Evolutionary conservation across 768 basidiomycete genomes (phyloP).

Genomic region (Lactarius deliciosus): DNA sequence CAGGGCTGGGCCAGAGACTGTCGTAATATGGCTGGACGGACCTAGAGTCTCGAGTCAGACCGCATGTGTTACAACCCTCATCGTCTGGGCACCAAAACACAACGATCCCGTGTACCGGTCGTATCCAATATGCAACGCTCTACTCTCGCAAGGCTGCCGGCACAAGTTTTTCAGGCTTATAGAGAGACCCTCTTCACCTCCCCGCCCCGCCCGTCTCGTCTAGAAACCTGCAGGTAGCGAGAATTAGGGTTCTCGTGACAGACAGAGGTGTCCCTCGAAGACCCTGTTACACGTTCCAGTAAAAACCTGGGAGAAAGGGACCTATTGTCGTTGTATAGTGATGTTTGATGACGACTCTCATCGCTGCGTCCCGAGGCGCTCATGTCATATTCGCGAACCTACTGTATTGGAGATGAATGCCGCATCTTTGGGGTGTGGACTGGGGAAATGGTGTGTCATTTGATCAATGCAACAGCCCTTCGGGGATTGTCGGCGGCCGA

Average conservation of each 20-base stretch:
- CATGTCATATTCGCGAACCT: not conserved
- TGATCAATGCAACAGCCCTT: not conserved
- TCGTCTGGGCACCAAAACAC: not conserved
- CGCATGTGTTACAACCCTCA: not conserved
- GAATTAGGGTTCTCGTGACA: not conserved
- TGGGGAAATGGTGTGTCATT: not conserved
- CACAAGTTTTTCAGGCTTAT: not conserved
- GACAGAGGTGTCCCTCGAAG: not conserved
- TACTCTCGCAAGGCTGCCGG: not conserved
- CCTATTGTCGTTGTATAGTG: not conserved
- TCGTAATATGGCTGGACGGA: not conserved
- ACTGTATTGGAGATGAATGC: not conserved
- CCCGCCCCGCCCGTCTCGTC: not conserved
- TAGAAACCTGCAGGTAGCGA: not conserved
- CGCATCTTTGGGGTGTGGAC: not conserved
- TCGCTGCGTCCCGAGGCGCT: no score
- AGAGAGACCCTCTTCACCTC: not conserved
- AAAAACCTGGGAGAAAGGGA: not conserved
- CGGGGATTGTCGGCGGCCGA: not conserved
- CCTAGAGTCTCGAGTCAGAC: not conserved
- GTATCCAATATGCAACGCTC: not conserved
- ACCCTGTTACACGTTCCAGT: not conserved
- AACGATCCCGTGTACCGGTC: not conserved
- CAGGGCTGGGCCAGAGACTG: not conserved
- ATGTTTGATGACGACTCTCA: not conserved